Evolutionary conservation across 306 rosid species (phyloP).

Genomic region (Castanea sativa): DNA sequence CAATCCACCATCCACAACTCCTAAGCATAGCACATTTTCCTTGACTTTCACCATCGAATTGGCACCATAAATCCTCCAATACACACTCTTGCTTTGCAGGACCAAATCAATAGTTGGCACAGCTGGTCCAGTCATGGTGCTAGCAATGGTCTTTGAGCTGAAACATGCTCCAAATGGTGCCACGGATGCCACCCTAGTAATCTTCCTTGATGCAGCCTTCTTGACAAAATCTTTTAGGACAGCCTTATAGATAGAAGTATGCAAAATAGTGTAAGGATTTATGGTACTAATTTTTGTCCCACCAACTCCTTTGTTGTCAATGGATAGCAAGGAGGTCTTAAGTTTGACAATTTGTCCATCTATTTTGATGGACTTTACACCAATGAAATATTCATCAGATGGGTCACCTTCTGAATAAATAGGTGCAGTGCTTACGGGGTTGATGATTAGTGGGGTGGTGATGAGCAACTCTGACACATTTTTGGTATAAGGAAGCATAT

Average conservation of each 20-base stretch:
- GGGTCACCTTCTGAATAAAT: slow-evolving; percentile 27
- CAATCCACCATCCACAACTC: slow-evolving; percentile 55
- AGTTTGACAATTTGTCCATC: slow-evolving; percentile 26
- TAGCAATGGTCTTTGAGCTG: slow-evolving; percentile 8
- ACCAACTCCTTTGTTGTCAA: slow-evolving; percentile 45
- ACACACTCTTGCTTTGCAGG: slow-evolving; percentile 40
- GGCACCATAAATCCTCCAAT: slow-evolving; percentile 50
- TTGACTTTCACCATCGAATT: slow-evolving; percentile 53
- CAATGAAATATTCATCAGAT: slow-evolving; percentile 57
- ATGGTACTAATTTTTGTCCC: slow-evolving; percentile 73
- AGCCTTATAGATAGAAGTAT: slow-evolving; percentile 49
- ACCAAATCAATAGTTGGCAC: slow-evolving; percentile 49
- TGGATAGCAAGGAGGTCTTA: slow-evolving; percentile 35
- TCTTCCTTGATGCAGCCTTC: neutral
- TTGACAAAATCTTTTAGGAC: slow-evolving; percentile 37
- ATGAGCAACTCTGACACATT: slow-evolving; percentile 39
- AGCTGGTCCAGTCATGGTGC: slow-evolving; percentile 32
- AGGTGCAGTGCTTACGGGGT: slow-evolving; percentile 40
- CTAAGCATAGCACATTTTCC: slow-evolving; percentile 46
- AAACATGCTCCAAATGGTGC: slow-evolving; percentile 58
- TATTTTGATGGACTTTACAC: slow-evolving; percentile 46
- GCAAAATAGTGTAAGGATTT: slow-evolving; percentile 49
- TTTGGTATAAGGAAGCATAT: slow-evolving; percentile 21
- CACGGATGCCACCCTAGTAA: slow-evolving; percentile 33
- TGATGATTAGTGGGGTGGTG: slow-evolving; percentile 49